Conservation (phyloP, 768 basidiomycete species). For the Dioszegia crocea region DNA sequence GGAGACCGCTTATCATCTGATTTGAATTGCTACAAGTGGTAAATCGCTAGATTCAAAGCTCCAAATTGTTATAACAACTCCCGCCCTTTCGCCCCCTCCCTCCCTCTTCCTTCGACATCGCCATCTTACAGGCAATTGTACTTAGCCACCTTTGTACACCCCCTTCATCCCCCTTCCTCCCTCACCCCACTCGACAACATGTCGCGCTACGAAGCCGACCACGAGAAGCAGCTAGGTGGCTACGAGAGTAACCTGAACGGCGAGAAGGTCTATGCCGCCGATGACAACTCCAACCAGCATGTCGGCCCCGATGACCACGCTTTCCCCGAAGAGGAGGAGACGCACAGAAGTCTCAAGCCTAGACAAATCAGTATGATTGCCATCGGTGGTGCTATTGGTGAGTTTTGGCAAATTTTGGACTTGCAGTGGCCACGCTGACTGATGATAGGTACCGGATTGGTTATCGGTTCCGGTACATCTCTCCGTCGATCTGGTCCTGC, state of each 20-base stretch:
- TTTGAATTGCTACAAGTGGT: too few relatives aligned
- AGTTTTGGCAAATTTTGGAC: slow-evolving; percentile 1
- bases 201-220: slow-evolving; percentile 2
- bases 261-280: slow-evolving; percentile 2
- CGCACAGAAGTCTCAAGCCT: slow-evolving; percentile 23
- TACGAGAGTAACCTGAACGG: neutral
- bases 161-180: neutral
- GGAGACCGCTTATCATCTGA: too few relatives aligned
- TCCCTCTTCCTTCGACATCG: too few relatives aligned
- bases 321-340: slow-evolving; percentile 24
- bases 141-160: too few relatives aligned
- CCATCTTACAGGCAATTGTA: too few relatives aligned
- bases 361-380: slow-evolving; percentile 48
- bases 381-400: slow-evolving; percentile 47
- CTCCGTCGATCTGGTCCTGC: slow-evolving; percentile 42
- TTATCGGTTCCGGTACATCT: slow-evolving; percentile 44
- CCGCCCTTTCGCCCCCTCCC: too few relatives aligned
- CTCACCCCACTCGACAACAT: neutral
- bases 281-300: slow-evolving; percentile 4
- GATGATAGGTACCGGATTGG: slow-evolving; percentile 41
- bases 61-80: too few relatives aligned
- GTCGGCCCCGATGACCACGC: slow-evolving; percentile 10
- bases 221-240: slow-evolving; percentile 3
- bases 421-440: neutral
- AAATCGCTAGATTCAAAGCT: too few relatives aligned